A percentile compares a stretch with the other conserved stretches of the same genome.
Conservation (phyloP, 139 green algal species). For the Trebouxia sp. region DNA sequence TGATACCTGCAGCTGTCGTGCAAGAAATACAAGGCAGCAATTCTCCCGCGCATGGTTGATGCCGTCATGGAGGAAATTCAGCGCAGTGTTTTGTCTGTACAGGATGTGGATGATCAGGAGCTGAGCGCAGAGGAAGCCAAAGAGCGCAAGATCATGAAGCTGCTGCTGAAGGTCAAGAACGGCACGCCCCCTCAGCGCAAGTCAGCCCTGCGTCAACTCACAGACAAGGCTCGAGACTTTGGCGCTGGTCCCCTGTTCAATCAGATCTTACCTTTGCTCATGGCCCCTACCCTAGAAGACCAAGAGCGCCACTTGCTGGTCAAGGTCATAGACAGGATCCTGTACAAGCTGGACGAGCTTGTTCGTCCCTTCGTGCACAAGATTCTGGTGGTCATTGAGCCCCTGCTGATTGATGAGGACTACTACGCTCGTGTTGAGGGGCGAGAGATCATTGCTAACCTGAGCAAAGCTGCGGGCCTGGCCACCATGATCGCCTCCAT, state of each 20-base stretch:
- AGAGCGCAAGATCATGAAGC: slow-evolving; percentile 98
- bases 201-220: slow-evolving; percentile 92
- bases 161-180: slow-evolving; percentile 99
- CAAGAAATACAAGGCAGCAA: too few relatives aligned
- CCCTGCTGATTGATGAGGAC: slow-evolving; percentile 99
- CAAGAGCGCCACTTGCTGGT: slow-evolving; percentile 97
- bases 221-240: slow-evolving; percentile 97
- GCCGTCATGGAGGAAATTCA: too few relatives aligned
- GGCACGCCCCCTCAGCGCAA: slow-evolving; percentile 98
- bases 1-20: too few relatives aligned
- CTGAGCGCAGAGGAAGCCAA: slow-evolving; percentile 92
- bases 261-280: slow-evolving; percentile 98
- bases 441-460: slow-evolving; percentile 98
- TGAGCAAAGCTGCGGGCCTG: slow-evolving; percentile 92
- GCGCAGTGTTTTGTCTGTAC: background rate
- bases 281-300: slow-evolving; percentile 98
- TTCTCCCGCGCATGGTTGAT: too few relatives aligned
- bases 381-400: slow-evolving; percentile 99
- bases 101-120: slow-evolving; percentile 86
- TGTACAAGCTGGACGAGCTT: slow-evolving; percentile 98
- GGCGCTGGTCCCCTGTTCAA: slow-evolving; percentile 96
- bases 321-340: slow-evolving; percentile 93
- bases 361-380: slow-evolving; percentile 99
- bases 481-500: slow-evolving; percentile 98
- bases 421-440: slow-evolving; percentile 96